Evolutionary conservation across 192 early-diverging fungal species (phyloP), one percentile per base, ranked within the genome.

Genomic region (Coemansia sp.): DNA sequence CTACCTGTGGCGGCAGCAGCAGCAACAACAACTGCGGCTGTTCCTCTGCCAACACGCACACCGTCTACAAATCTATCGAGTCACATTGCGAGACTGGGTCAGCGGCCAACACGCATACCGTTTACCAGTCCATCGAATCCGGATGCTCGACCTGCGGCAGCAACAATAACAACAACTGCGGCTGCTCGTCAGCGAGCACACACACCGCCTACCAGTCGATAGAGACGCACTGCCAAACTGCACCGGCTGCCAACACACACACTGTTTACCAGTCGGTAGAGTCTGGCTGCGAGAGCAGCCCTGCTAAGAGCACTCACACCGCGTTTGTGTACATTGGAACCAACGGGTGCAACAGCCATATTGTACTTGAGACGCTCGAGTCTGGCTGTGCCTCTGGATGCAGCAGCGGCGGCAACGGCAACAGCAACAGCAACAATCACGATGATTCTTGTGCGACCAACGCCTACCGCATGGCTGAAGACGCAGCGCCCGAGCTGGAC

Each of bases 201-300:
- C 73, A 75, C 34, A 69, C 67, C 0, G 73, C 66, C 7, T 57
- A 56, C n/a, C 64, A 66, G 31, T 76, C 74, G 14, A 40, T 71
- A 16, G 74, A 76, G 32, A 66, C 48, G n/a, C 22, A 60, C 45
- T 61, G 50, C 3, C 32, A 49, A n/a, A 10, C 40, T 25, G 31
- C 17, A 7, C 45, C 33, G 29, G 29, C 62, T 25, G 20, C 52
- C 12, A 64, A 68, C 58, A 77, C 69, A 0, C 75, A 77, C 25
- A 71, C 69, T 0, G 75, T 66, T 3, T 65, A 48, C 58, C 50
- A 72, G 58, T 61, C 67, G 0, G 59, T 77, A 16, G 69, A 77
- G 52, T 42, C 45, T 7, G 2, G 29, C 28, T 64, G 66, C 32
- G 50, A 48, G 16, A 50, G 57, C 50, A 51, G 33, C 33, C 48